phyloP scores from a whole-genome alignment of 768 basidiomycete species.

The Pholiota molesta region DNA sequence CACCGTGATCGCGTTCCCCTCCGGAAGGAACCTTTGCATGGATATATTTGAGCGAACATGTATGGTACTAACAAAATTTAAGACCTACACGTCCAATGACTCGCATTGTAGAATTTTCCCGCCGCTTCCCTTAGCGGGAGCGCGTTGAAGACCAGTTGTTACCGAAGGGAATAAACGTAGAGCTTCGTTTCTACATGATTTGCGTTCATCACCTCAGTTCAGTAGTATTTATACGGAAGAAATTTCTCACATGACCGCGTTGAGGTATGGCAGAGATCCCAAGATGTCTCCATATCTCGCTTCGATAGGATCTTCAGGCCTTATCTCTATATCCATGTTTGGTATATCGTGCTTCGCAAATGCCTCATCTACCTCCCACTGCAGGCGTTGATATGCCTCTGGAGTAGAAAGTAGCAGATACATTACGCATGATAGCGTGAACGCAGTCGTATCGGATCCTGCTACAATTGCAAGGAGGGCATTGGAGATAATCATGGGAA shows the following conservation, averaged over 20 bases:
- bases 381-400: constrained; percentile 24
- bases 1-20: constrained; percentile 39
- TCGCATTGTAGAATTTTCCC: constrained; percentile 22
- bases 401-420: constrained; percentile 30
- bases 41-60: background rate
- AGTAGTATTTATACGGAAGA: background rate
- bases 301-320: background rate
- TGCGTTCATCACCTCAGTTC: background rate
- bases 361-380: constrained; percentile 28
- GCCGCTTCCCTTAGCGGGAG: constrained; percentile 31
- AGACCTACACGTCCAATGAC: constrained; percentile 1
- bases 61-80: background rate
- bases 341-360: constrained; percentile 15
- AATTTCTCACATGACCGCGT: constrained; percentile 34
- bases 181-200: constrained; percentile 33
- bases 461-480: constrained; percentile 31
- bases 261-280: constrained; percentile 29
- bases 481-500: constrained; percentile 21
- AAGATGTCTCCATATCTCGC: constrained; percentile 19
- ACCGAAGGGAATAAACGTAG: constrained; percentile 40
- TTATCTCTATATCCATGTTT: constrained; percentile 6
- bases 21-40: constrained; percentile 35
- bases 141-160: constrained; percentile 33
- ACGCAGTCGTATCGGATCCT: constrained; percentile 32
- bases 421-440: constrained; percentile 23